phyloP scores from a whole-genome alignment of 164 flowering plant genomes.

The Echeveria elegans region DNA sequence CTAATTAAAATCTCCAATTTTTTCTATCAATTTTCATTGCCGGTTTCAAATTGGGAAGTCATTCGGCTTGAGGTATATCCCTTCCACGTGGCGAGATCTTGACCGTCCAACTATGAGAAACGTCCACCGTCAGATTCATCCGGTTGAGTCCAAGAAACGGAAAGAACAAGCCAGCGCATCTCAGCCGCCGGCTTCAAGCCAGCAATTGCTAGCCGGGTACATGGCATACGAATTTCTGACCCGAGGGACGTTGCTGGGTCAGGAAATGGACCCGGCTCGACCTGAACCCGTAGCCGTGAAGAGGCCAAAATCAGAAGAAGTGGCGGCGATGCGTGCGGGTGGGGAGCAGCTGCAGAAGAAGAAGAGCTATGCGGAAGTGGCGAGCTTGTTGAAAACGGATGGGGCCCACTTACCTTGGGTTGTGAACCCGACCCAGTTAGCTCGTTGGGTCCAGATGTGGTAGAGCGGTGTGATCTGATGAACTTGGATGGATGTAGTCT shows the following conservation, averaged over 20 bases:
- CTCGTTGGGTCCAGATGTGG: constrained; percentile 16
- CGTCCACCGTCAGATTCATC: constrained; percentile 1
- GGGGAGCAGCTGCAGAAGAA: background rate
- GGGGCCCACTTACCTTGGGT: constrained; percentile 17
- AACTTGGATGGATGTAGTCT: background rate
- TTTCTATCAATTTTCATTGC: background rate
- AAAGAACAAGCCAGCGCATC: constrained; percentile 9
- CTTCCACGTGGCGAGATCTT: background rate
- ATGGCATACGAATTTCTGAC: constrained; percentile 19
- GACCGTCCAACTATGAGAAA: background rate
- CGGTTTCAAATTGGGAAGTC: background rate
- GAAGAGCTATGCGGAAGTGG: constrained; percentile 15
- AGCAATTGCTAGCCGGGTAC: constrained; percentile 15
- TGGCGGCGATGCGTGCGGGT: background rate
- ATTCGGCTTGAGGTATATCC: background rate
- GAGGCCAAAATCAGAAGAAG: background rate
- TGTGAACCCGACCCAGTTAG: constrained; percentile 20
- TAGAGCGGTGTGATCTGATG: no score
- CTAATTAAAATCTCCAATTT: background rate
- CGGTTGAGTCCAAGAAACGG: constrained; percentile 3
- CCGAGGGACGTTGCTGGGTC: constrained; percentile 14
- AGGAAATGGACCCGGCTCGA: constrained; percentile 14
- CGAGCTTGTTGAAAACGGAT: constrained; percentile 15
- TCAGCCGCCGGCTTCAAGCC: constrained; percentile 3
- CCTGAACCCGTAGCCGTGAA: constrained; percentile 7